Conservation (phyloP, 2,329 filamentous ascomycete species). For the Thielaviopsis cerberus region DNA sequence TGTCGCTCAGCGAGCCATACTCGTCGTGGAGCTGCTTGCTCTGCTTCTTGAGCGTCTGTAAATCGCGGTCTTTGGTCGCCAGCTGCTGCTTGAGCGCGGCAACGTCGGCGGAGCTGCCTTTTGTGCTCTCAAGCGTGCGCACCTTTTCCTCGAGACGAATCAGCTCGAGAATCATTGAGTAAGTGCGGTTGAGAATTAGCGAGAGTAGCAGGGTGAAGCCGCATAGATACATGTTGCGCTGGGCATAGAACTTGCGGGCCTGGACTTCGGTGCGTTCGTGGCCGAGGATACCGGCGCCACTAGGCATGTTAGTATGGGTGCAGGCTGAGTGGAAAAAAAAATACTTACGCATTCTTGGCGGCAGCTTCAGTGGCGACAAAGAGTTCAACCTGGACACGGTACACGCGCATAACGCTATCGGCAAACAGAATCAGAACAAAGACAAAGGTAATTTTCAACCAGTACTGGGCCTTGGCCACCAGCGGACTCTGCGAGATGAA, state of each 20-base stretch:
- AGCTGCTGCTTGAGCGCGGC: slow-evolving; percentile 51
- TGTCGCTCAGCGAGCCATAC: slow-evolving; percentile 71
- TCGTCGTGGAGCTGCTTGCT: slow-evolving; percentile 62
- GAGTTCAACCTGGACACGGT: slow-evolving; percentile 85
- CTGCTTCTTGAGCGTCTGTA: slow-evolving; percentile 85
- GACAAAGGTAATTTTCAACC: slow-evolving; percentile 96
- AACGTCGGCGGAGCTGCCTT: slow-evolving; percentile 53
- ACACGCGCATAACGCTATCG: slow-evolving; percentile 89
- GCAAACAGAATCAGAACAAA: slow-evolving; percentile 97
- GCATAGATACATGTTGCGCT: slow-evolving; percentile 99
- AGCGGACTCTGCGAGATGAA: slow-evolving; percentile 81
- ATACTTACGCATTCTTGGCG: slow-evolving; percentile 25
- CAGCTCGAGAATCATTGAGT: slow-evolving; percentile 86
- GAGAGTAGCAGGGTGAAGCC: slow-evolving; percentile 98
- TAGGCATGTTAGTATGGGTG: too few species aligned
- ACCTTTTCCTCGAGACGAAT: slow-evolving; percentile 84
- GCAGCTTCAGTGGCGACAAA: slow-evolving; percentile 46
- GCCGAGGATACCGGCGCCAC: slow-evolving; percentile 53
- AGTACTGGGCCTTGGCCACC: slow-evolving; percentile 89
- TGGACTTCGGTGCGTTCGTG: slow-evolving; percentile 96
- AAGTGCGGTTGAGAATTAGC: slow-evolving; percentile 95
- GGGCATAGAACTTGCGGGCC: slow-evolving; percentile 98
- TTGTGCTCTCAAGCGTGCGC: slow-evolving; percentile 51
- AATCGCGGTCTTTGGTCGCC: slow-evolving; percentile 61
- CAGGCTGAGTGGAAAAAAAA: too few species aligned